These are phyloP conservation scores for Botrytis deweyae DNA, from an alignment of 2,329 filamentous ascomycete species.

Conservation along the genomic window DNA sequence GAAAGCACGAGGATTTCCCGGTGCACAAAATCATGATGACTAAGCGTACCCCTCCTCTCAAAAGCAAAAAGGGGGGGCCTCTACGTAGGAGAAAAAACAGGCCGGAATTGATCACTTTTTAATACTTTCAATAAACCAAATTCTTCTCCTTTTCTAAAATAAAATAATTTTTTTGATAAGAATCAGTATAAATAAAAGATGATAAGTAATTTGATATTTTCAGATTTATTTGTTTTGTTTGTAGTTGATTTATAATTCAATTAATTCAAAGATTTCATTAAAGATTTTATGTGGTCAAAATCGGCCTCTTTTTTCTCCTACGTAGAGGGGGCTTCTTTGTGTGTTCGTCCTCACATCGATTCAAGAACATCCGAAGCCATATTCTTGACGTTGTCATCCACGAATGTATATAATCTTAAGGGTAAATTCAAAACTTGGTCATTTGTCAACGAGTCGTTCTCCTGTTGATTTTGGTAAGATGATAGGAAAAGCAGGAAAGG, in stretches of 20 bases:
- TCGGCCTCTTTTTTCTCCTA: too few species aligned
- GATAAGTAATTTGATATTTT: too few species aligned
- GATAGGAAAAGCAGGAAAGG: background rate
- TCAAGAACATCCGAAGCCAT: background rate
- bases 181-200: too few species aligned
- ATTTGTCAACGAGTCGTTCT: background rate
- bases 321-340: background rate
- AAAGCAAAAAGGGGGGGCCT: background rate
- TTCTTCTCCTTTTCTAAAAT: too few species aligned
- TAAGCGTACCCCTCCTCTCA: background rate
- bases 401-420: background rate
- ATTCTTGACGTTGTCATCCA: background rate
- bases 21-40: background rate
- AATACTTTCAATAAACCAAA: too few species aligned
- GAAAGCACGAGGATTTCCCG: slow-evolving; percentile 1
- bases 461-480: background rate
- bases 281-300: too few species aligned
- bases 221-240: too few species aligned
- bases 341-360: background rate
- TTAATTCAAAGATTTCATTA: too few species aligned
- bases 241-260: too few species aligned
- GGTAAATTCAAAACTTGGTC: background rate
- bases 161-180: too few species aligned
- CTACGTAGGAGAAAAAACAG: too few species aligned
- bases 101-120: too few species aligned